Conservation (phyloP, 352 stramenopile genomes). For the Phytopythium vexans region DNA sequence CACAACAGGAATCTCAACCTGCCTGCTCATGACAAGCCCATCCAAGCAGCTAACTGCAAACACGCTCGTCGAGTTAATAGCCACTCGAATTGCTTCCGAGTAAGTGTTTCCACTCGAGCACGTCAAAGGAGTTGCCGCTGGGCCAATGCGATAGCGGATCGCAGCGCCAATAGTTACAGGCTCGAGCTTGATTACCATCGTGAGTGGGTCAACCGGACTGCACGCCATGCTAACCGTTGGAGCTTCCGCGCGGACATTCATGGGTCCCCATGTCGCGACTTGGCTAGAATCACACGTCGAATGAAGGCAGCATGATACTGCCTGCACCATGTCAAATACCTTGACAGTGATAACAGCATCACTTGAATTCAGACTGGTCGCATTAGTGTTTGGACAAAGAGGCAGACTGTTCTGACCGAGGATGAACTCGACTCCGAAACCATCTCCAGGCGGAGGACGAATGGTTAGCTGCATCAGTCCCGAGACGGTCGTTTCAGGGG, state of each 20-base stretch:
- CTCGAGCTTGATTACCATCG: slow-evolving; percentile 19
- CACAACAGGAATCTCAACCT: slow-evolving; percentile 24
- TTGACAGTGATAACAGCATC: slow-evolving; percentile 17
- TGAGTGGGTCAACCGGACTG: slow-evolving; percentile 29
- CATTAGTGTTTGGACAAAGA: slow-evolving; percentile 6
- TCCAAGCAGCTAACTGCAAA: slow-evolving; percentile 51
- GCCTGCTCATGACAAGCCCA: slow-evolving; percentile 36
- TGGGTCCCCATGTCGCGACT: slow-evolving; percentile 22
- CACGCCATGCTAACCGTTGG: slow-evolving; percentile 27
- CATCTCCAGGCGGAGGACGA: slow-evolving; percentile 2
- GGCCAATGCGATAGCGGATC: slow-evolving; percentile 26
- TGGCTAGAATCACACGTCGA: slow-evolving; percentile 23
- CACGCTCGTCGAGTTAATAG: slow-evolving; percentile 18
- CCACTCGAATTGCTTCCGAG: slow-evolving; percentile 21
- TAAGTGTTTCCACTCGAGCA: slow-evolving; percentile 33
- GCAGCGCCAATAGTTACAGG: slow-evolving; percentile 22
- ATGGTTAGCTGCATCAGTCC: slow-evolving; percentile 51
- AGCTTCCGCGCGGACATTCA: slow-evolving; percentile 22
- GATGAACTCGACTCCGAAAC: slow-evolving; percentile 17
- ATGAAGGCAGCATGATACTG: slow-evolving; percentile 46
- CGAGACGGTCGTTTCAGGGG: slow-evolving; percentile 34
- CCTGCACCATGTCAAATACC: slow-evolving; percentile 44
- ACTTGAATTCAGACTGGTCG: slow-evolving; percentile 4
- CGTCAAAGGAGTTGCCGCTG: slow-evolving; percentile 10
- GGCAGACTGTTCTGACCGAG: slow-evolving; percentile 11